These are phyloP conservation scores for Pleurotus pulmonarius DNA, from an alignment of 768 basidiomycete genomes.

Conservation along the genomic window DNA sequence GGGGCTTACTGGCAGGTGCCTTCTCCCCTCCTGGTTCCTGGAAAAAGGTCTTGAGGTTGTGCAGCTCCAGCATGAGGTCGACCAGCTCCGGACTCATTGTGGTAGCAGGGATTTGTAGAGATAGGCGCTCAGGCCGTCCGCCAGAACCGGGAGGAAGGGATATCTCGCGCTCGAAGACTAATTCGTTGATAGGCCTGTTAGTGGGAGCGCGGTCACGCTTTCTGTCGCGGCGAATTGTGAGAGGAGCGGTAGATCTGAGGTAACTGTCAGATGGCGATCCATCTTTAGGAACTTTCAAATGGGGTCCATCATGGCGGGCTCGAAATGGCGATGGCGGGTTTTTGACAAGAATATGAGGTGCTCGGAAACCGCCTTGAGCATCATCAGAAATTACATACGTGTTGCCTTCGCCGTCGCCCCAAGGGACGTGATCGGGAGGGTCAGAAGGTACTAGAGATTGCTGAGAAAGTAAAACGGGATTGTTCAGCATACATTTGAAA, in stretches of 20 bases:
- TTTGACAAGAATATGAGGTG: conserved; percentile 8
- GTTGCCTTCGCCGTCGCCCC: conserved; percentile 23
- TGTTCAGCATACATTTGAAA: background rate
- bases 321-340: conserved; percentile 9
- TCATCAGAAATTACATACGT: conserved; percentile 26
- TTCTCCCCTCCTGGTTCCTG: conserved; percentile 19
- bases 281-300: background rate
- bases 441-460: conserved; percentile 23
- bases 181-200: conserved; percentile 9
- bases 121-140: conserved; percentile 25
- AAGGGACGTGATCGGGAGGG: conserved; percentile 37
- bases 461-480: conserved; percentile 12
- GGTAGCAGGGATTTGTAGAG: conserved; percentile 27
- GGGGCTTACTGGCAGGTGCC: conserved; percentile 11
- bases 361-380: conserved; percentile 10
- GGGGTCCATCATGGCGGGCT: background rate
- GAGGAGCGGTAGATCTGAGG: conserved; percentile 14
- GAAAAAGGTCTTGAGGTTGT: conserved; percentile 36
- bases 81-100: conserved; percentile 35
- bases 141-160: conserved; percentile 18
- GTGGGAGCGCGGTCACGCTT: background rate
- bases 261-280: background rate
- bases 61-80: conserved; percentile 37
- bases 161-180: conserved; percentile 32
- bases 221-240: conserved; percentile 13